phyloP scores from a whole-genome alignment of 2,329 filamentous ascomycete genomes.

The Colletotrichum simmondsii region DNA sequence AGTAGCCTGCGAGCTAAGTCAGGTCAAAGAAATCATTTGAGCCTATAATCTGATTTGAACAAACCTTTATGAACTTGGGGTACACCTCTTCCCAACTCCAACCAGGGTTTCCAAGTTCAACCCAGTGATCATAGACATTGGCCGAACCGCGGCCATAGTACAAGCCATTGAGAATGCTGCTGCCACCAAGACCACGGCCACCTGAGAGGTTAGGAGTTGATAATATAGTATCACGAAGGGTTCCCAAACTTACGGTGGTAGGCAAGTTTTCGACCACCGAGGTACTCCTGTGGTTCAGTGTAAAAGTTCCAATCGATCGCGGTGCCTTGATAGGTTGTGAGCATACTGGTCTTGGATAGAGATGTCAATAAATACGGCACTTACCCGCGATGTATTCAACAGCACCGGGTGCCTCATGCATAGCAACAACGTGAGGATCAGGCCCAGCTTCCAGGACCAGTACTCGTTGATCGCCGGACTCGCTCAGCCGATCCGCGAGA shows the following conservation, averaged over 20 bases:
- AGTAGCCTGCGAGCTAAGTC: conserved; percentile 26
- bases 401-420: conserved; percentile 38
- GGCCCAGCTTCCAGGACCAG: conserved; percentile 40
- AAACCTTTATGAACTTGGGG: conserved; percentile 38
- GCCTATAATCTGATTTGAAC: not conserved
- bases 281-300: conserved; percentile 37
- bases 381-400: conserved; percentile 38
- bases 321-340: conserved; percentile 17
- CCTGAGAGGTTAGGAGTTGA: not conserved
- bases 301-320: conserved; percentile 40
- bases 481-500: conserved; percentile 39
- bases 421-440: conserved; percentile 36
- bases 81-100: conserved; percentile 44
- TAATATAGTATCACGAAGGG: not conserved
- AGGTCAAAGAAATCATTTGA: too few species aligned
- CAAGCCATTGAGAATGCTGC: conserved; percentile 46
- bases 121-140: conserved; percentile 45
- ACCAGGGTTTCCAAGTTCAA: conserved; percentile 43
- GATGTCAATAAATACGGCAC: not conserved
- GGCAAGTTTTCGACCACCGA: conserved; percentile 43
- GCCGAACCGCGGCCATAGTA: conserved; percentile 44
- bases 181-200: conserved; percentile 43
- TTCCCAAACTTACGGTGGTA: conserved; percentile 38
- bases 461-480: conserved; percentile 38
- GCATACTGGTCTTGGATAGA: not conserved